Conservation (phyloP, 768 basidiomycete genomes). For the Suillus occidentalis region DNA sequence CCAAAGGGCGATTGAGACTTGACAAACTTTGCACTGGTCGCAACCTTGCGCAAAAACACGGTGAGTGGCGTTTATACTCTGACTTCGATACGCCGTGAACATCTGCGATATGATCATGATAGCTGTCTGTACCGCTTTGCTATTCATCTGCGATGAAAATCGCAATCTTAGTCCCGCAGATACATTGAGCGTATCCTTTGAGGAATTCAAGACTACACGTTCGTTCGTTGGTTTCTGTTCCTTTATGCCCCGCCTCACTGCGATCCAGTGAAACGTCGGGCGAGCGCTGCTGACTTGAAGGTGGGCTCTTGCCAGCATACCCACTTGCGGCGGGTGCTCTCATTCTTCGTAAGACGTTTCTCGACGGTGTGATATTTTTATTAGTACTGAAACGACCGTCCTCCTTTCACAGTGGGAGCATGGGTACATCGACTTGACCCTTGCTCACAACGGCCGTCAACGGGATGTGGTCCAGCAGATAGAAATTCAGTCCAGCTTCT, state of each 20-base stretch:
- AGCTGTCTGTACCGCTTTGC: background rate
- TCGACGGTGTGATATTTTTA: background rate
- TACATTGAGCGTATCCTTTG: background rate
- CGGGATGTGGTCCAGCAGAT: background rate
- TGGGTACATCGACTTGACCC: background rate
- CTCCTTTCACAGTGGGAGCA: background rate
- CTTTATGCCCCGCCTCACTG: background rate
- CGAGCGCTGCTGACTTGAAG: background rate
- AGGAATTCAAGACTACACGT: background rate
- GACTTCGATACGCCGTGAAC: background rate
- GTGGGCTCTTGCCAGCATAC: background rate
- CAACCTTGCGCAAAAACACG: background rate
- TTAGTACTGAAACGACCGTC: background rate
- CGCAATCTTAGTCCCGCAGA: background rate
- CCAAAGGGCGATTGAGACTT: background rate
- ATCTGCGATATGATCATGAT: background rate
- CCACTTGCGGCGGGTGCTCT: background rate
- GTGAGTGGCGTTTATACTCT: background rate
- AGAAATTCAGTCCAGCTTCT: background rate
- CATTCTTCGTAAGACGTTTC: background rate
- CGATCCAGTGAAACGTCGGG: background rate
- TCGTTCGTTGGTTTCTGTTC: background rate
- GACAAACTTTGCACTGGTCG: background rate
- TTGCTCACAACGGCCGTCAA: background rate
- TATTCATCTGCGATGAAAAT: conserved; percentile 2